These are phyloP conservation scores for Raphanus sativus DNA, from an alignment of 345 rosid species.

Conservation along the genomic window DNA sequence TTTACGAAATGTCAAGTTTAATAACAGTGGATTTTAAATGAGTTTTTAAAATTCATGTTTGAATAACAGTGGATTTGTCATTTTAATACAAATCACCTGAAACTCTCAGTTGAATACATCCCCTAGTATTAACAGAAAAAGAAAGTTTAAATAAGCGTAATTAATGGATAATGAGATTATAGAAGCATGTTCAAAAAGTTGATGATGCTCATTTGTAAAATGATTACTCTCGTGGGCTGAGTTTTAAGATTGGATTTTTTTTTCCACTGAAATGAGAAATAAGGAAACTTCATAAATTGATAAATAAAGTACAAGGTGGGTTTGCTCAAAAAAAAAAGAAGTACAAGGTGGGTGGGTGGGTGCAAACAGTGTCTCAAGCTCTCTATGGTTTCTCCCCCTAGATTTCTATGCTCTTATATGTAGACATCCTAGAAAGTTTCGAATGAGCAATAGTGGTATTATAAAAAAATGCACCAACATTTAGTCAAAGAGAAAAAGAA, in stretches of 20 bases:
- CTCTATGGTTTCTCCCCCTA: too few species aligned
- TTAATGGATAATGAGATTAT: constrained; percentile 6
- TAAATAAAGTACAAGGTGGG: neutral
- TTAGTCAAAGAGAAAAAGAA: neutral
- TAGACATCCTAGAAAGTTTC: neutral
- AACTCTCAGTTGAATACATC: too few species aligned
- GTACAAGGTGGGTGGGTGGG: too few species aligned
- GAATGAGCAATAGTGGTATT: neutral
- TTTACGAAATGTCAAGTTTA: too few species aligned
- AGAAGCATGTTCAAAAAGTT: constrained; percentile 33
- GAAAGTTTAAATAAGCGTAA: constrained; percentile 3
- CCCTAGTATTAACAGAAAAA: too few species aligned
- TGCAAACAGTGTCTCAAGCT: too few species aligned
- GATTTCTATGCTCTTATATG: neutral
- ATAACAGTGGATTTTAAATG: too few species aligned
- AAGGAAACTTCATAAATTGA: neutral
- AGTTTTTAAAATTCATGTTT: too few species aligned
- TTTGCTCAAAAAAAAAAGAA: too few species aligned
- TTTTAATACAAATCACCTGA: too few species aligned
- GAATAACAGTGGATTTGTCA: too few species aligned
- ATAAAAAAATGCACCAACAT: neutral
- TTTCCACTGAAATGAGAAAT: neutral
- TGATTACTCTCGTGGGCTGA: constrained; percentile 37
- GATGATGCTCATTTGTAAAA: constrained; percentile 35
- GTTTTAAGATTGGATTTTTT: constrained; percentile 4